Evolutionary conservation across 1,284 basidiomycete species (phyloP).

Genomic region (Tranzscheliella williamsii): DNA sequence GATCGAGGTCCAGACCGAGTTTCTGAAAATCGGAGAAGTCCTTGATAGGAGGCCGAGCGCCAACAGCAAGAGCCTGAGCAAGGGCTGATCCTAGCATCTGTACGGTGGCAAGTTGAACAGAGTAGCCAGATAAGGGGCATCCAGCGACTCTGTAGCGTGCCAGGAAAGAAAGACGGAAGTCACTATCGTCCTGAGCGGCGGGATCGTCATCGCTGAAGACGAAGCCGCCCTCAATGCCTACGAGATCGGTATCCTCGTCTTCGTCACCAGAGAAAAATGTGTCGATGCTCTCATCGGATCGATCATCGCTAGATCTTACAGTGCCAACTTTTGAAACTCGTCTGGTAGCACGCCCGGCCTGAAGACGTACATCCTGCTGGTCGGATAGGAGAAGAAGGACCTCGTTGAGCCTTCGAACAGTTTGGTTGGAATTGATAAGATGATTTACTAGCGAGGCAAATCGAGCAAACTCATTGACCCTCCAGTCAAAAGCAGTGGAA

Average conservation of each 20-base stretch:
- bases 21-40: conserved; percentile 38
- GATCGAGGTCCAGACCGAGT: conserved; percentile 32
- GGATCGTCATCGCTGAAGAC: conserved; percentile 14
- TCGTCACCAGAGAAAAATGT: conserved; percentile 63
- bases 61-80: conserved; percentile 72
- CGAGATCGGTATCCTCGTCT: conserved; percentile 35
- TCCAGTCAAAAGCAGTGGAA: conserved; percentile 76
- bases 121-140: conserved; percentile 81
- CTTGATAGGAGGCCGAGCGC: conserved; percentile 46
- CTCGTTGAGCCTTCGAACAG: conserved; percentile 63
- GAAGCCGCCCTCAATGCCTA: conserved; percentile 43
- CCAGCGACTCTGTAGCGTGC: conserved; percentile 75
- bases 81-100: conserved; percentile 81
- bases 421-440: conserved; percentile 70
- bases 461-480: conserved; percentile 69
- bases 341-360: conserved; percentile 41
- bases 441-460: conserved; percentile 67
- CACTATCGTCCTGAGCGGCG: conserved; percentile 18
- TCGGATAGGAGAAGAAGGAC: conserved; percentile 63
- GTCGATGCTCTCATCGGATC: conserved; percentile 53
- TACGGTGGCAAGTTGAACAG: conserved; percentile 80
- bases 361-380: conserved; percentile 63
- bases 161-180: conserved; percentile 67
- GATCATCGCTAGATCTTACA: conserved; percentile 37
- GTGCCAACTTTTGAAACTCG: conserved; percentile 42